A percentile compares a stretch with the other conserved stretches of the same genome.
Conservation (phyloP, 148 eudicot species). For the Rhododendron williamsianum region DNA sequence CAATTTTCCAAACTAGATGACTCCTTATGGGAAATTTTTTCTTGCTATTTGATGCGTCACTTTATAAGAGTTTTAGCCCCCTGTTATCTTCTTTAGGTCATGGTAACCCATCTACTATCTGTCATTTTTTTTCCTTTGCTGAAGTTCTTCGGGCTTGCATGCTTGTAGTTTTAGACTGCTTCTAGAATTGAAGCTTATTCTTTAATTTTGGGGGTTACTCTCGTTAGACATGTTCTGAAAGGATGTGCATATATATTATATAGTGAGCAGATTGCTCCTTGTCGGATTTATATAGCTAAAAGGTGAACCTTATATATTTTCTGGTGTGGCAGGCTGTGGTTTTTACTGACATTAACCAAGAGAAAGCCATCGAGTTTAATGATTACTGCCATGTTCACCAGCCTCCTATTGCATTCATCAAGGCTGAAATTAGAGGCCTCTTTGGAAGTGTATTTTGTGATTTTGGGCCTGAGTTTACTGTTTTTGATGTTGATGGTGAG, state of each 20-base stretch:
- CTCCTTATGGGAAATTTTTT: not conserved
- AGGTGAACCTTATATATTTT: not conserved
- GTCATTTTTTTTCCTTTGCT: not conserved
- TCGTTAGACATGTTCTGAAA: not conserved
- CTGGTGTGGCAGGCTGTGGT: constrained; percentile 53
- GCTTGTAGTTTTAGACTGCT: not conserved
- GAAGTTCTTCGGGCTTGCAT: not conserved
- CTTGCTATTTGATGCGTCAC: not conserved
- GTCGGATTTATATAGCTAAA: not conserved
- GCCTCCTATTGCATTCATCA: constrained; percentile 69
- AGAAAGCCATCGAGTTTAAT: constrained; percentile 53
- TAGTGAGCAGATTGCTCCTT: not conserved
- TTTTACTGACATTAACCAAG: constrained; percentile 50
- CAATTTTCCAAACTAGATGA: not conserved
- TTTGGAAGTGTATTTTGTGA: constrained; percentile 69
- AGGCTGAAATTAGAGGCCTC: constrained; percentile 71
- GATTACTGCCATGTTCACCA: constrained; percentile 69
- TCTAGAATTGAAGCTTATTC: not conserved
- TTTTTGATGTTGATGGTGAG: constrained; percentile 71
- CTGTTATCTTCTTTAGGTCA: not conserved
- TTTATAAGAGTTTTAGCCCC: not conserved
- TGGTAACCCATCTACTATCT: not conserved
- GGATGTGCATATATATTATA: not conserved
- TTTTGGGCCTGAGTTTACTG: constrained; percentile 72
- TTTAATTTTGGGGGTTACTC: not conserved